Conservation (phyloP, 2,329 filamentous ascomycete genomes). For the Sporothrix pallida region DNA sequence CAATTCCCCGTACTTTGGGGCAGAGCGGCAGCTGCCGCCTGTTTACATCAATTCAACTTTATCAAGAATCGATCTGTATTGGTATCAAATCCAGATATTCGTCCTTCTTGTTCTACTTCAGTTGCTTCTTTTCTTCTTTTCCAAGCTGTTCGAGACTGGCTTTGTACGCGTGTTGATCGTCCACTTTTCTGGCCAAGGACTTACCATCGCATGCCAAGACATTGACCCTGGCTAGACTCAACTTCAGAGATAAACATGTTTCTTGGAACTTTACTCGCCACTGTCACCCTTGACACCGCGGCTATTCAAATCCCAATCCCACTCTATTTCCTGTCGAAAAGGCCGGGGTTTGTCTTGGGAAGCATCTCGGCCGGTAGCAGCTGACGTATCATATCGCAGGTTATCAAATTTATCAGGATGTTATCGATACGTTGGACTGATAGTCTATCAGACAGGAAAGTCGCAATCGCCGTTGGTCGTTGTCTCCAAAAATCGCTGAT, state of each 20-base stretch:
- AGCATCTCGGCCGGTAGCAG: slow-evolving; percentile 13
- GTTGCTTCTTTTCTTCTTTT: not conserved
- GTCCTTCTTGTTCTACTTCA: not conserved
- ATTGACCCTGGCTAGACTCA: no score
- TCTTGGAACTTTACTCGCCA: no score
- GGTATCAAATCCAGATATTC: no score
- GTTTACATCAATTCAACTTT: no score
- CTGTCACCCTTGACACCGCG: not conserved
- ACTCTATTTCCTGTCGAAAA: not conserved
- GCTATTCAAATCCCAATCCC: not conserved
- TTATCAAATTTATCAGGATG: not conserved
- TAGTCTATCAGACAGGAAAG: not conserved
- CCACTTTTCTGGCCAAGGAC: no score
- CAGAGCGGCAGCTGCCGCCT: not conserved
- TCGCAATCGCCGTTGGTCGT: no score
- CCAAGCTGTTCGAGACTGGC: no score
- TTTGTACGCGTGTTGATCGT: no score
- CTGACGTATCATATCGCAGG: no score
- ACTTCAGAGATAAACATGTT: no score
- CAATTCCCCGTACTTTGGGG: not conserved
- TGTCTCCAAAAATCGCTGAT: not conserved
- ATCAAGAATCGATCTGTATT: no score
- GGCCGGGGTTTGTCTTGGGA: not conserved
- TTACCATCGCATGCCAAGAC: no score
- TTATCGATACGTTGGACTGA: not conserved